Evolutionary conservation across 2,329 filamentous ascomycete genomes (phyloP).

Genomic region (Tolypocladium sp.): DNA sequence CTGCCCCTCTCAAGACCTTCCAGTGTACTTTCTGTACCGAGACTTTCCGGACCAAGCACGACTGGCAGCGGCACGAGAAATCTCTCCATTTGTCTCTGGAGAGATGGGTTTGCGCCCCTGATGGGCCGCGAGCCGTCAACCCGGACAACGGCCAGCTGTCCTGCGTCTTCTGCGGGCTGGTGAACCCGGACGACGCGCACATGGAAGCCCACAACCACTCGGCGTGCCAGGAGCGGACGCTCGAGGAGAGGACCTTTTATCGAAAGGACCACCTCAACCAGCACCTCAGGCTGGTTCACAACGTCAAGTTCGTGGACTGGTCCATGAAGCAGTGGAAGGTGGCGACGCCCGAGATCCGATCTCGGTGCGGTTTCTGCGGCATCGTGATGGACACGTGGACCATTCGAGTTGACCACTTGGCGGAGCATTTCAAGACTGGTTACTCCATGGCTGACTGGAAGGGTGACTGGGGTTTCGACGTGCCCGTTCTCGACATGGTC

Average conservation of each 20-base stretch:
- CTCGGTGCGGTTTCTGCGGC: constrained; percentile 57
- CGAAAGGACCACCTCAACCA: constrained; percentile 60
- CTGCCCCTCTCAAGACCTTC: constrained; percentile 43
- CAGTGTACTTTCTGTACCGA: constrained; percentile 64
- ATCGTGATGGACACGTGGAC: constrained; percentile 54
- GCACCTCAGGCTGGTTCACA: constrained; percentile 53
- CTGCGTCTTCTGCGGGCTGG: constrained; percentile 52
- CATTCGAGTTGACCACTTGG: constrained; percentile 51
- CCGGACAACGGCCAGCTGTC: constrained; percentile 47
- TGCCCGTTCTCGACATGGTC: constrained; percentile 50
- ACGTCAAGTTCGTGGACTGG: constrained; percentile 51
- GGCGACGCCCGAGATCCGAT: constrained; percentile 50
- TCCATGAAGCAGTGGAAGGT: constrained; percentile 58
- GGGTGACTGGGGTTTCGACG: constrained; percentile 61
- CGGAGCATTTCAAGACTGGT: constrained; percentile 60
- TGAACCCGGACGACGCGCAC: constrained; percentile 45
- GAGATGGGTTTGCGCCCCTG: constrained; percentile 55
- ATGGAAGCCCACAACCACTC: constrained; percentile 51
- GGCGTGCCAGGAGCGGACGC: constrained; percentile 56
- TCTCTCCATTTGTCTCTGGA: constrained; percentile 56
- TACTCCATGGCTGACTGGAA: constrained; percentile 61
- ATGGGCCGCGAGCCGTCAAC: constrained; percentile 45
- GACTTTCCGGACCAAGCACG: constrained; percentile 58
- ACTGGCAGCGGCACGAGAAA: constrained; percentile 64
- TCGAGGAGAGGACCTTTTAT: constrained; percentile 56